These are phyloP conservation scores for Angomonas ambiguus DNA, from an alignment of 208 protist genomes.

Conservation along the genomic window DNA sequence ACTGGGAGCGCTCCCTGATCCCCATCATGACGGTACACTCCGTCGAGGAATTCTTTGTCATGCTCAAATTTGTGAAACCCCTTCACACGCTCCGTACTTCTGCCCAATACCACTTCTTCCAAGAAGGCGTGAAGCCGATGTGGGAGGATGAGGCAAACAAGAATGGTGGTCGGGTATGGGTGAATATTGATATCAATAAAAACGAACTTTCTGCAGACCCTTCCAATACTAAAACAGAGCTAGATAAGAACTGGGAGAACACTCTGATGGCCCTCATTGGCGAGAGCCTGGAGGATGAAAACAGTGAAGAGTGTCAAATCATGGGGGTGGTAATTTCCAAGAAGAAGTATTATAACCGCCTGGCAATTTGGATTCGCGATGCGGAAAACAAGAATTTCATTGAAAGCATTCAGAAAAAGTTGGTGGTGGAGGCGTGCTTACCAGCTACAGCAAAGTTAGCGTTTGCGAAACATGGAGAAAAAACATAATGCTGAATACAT, in stretches of 20 bases:
- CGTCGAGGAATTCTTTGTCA: constrained; percentile 87
- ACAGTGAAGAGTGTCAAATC: constrained; percentile 29
- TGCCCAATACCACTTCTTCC: constrained; percentile 90
- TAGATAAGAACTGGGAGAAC: constrained; percentile 76
- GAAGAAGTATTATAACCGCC: constrained; percentile 74
- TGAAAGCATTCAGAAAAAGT: constrained; percentile 35
- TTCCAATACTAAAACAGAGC: constrained; percentile 29
- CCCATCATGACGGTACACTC: constrained; percentile 73
- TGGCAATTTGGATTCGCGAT: constrained; percentile 73
- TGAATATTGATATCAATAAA: constrained; percentile 42
- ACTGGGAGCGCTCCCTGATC: constrained; percentile 75
- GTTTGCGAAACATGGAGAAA: constrained; percentile 66
- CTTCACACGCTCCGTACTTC: constrained; percentile 71
- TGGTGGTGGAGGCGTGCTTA: constrained; percentile 41
- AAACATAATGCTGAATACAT: constrained; percentile 12
- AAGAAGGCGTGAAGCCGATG: constrained; percentile 88
- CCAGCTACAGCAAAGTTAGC: constrained; percentile 29
- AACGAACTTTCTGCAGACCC: constrained; percentile 20
- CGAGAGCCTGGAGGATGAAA: constrained; percentile 62
- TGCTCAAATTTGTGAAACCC: constrained; percentile 82
- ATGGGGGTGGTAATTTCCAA: constrained; percentile 70
- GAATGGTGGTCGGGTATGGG: constrained; percentile 70
- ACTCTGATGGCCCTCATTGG: constrained; percentile 77
- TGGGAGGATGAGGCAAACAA: constrained; percentile 89
- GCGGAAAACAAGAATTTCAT: constrained; percentile 40